Percentiles rank a stretch among this genome's conserved stretches.
phyloP scores from a whole-genome alignment of 2,329 filamentous ascomycete species.

The Sarocladiaceae sp. region DNA sequence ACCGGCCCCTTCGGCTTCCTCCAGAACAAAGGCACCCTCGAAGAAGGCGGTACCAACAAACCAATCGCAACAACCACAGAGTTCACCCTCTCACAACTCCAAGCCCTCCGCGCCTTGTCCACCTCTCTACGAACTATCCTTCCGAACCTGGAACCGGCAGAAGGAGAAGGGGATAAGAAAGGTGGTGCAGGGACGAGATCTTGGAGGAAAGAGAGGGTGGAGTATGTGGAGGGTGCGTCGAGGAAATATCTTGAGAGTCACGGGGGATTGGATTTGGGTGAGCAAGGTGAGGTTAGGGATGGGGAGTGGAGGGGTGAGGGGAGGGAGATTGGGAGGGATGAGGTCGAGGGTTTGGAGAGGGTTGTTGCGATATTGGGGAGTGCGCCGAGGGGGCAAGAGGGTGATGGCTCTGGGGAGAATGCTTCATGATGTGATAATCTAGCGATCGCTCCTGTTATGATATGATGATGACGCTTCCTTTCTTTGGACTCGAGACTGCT shows the following conservation, averaged over 20 bases:
- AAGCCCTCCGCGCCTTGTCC: constrained; percentile 67
- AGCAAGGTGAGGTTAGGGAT: constrained; percentile 57
- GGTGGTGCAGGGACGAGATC: constrained; percentile 39
- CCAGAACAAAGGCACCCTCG: constrained; percentile 42
- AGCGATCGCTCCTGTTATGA: no score
- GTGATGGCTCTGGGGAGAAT: not conserved
- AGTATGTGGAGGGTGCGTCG: constrained; percentile 81
- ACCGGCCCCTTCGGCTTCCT: constrained; percentile 51
- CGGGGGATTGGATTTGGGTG: constrained; percentile 61
- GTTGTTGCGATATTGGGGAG: constrained; percentile 40
- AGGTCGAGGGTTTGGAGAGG: constrained; percentile 55
- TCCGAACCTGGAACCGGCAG: constrained; percentile 48
- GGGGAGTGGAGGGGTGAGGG: constrained; percentile 60
- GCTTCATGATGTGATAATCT: constrained; percentile 4
- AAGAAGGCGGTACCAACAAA: constrained; percentile 44
- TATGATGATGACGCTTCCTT: no score
- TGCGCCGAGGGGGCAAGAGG: not conserved
- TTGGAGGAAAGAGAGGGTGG: constrained; percentile 66
- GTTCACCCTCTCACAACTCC: constrained; percentile 80
- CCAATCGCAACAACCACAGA: constrained; percentile 67
- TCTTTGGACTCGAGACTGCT: no score
- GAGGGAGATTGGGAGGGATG: constrained; percentile 41
- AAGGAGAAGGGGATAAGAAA: constrained; percentile 23
- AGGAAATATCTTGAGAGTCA: constrained; percentile 69
- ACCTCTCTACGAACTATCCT: constrained; percentile 58